phyloP scores from a whole-genome alignment of 1,139 yeast genomes.

The Dujonia santamariae region DNA sequence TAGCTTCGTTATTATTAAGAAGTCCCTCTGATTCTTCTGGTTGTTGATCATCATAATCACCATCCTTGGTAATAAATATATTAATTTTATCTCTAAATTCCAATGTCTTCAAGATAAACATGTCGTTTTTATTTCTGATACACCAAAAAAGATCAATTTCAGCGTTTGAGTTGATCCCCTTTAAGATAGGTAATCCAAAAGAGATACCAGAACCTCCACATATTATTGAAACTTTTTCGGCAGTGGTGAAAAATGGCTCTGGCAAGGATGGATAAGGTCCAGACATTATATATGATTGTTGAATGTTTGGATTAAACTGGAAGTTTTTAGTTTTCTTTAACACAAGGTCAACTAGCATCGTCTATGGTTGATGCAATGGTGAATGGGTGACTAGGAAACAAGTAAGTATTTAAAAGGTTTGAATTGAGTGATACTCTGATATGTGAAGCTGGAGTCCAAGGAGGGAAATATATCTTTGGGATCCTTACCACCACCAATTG shows the following conservation, averaged over 20 bases:
- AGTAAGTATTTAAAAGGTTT: conserved; percentile 1
- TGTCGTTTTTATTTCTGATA: conserved; percentile 41
- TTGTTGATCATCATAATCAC: conserved; percentile 1
- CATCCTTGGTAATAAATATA: conserved; percentile 22
- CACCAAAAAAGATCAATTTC: conserved; percentile 48
- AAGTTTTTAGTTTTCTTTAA: conserved; percentile 19
- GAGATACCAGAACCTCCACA: conserved; percentile 92
- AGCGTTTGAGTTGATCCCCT: conserved; percentile 25
- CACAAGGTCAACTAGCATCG: conserved; percentile 21
- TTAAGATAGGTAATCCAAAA: conserved; percentile 60
- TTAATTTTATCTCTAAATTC: conserved; percentile 21
- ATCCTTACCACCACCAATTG: conserved; percentile 24
- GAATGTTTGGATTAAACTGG: conserved; percentile 10
- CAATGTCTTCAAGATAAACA: conserved; percentile 34
- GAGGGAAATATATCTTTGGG: conserved; percentile 20
- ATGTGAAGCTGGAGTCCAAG: conserved; percentile 36
- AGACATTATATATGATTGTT: conserved; percentile 17
- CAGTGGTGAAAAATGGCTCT: conserved; percentile 31
- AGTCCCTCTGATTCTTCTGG: conserved; percentile 17
- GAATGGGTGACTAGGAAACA: conserved; percentile 40
- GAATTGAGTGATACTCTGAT: conserved; percentile 22
- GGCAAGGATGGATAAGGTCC: conserved; percentile 31
- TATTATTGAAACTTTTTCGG: conserved; percentile 53
- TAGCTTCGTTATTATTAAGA: conserved; percentile 14
- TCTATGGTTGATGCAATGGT: conserved; percentile 22